Conservation (phyloP, 257 asterid genomes). For the Cinchona pubescens region DNA sequence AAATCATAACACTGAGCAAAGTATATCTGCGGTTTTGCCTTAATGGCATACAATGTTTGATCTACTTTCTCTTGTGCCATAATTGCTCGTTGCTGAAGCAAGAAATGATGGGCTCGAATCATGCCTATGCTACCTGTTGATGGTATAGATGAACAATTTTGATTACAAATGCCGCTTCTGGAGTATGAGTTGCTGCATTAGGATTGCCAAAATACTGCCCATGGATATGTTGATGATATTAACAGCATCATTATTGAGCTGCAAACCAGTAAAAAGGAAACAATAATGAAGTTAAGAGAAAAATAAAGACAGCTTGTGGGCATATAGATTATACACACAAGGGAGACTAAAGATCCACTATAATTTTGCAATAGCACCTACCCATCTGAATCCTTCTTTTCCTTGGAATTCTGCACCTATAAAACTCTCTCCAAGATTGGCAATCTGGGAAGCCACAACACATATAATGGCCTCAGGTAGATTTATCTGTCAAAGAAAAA, state of each 20-base stretch:
- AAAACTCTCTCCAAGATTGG: conserved; percentile 92
- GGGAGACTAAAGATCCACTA: background rate
- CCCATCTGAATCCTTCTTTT: conserved; percentile 58
- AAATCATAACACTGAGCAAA: background rate
- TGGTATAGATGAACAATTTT: background rate
- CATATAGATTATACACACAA: background rate
- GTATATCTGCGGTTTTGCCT: background rate
- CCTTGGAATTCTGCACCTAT: conserved; percentile 77
- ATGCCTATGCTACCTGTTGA: background rate
- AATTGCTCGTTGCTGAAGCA: background rate
- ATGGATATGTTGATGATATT: conserved; percentile 79
- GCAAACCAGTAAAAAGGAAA: conserved; percentile 14
- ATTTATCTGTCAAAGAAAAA: conserved; percentile 46
- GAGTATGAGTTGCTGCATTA: conserved; percentile 52
- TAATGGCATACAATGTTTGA: no score
- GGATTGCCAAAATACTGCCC: conserved; percentile 79
- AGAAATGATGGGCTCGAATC: background rate
- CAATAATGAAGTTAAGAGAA: background rate
- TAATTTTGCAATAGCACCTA: conserved; percentile 31
- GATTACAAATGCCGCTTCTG: conserved; percentile 23
- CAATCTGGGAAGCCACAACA: conserved; percentile 84
- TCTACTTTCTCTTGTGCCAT: background rate
- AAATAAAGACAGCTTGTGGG: no score
- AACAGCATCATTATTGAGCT: conserved; percentile 81
- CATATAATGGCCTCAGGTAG: conserved; percentile 54